A percentile compares a stretch with the other conserved stretches of the same genome.
Conservation (phyloP, 352 stramenopile genomes). For the Phytopythium helicoides region DNA sequence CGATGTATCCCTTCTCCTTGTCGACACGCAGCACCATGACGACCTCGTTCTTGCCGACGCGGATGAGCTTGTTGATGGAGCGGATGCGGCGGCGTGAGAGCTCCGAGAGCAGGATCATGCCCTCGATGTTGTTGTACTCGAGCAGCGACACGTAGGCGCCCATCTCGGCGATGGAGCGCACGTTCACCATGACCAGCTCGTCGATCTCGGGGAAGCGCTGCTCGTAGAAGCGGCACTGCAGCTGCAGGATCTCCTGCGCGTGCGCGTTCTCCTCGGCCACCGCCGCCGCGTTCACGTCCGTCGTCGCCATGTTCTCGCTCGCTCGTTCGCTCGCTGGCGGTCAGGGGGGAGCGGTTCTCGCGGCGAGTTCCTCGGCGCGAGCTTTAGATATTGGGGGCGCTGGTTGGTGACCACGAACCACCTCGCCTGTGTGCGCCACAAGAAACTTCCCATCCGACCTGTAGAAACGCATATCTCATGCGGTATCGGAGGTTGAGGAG, state of each 20-base stretch:
- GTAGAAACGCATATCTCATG: no score
- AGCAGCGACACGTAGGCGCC: conserved; percentile 99
- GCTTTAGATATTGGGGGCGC: no score
- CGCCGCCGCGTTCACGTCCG: conserved; percentile 12
- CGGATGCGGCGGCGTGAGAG: conserved; percentile 98
- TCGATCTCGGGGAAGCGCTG: conserved; percentile 96
- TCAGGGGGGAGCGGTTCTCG: no score
- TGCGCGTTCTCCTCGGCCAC: conserved; percentile 44
- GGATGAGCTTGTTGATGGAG: conserved; percentile 99
- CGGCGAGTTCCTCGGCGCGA: no score
- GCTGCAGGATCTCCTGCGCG: conserved; percentile 68
- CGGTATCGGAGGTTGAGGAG: no score
- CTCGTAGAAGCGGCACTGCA: conserved; percentile 92
- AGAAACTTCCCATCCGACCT: no score
- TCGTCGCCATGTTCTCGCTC: conserved; percentile 15
- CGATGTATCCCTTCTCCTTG: conserved; percentile 99
- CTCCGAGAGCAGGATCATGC: conserved; percentile 99
- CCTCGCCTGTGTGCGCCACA: conserved; percentile 2
- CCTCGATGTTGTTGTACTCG: conserved; percentile 99
- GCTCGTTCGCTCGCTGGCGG: no score
- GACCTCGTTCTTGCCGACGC: conserved; percentile 99
- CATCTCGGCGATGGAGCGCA: conserved; percentile 99
- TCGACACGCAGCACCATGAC: conserved; percentile 99
- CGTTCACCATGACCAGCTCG: conserved; percentile 95
- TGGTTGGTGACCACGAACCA: conserved; percentile 2